These are phyloP conservation scores for Canavalia ensiformis DNA, from an alignment of 306 rosid genomes.

Conservation along the genomic window DNA sequence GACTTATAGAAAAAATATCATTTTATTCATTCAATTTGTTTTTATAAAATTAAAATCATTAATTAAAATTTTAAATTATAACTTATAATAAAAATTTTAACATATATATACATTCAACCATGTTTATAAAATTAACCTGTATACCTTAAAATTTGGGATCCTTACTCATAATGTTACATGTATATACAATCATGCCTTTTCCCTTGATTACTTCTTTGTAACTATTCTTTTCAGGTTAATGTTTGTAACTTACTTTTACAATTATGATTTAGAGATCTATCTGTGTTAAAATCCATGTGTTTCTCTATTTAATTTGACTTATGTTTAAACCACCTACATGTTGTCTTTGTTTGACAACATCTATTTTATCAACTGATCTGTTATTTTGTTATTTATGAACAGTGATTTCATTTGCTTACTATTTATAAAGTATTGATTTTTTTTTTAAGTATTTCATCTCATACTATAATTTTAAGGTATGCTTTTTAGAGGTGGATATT, in stretches of 20 bases:
- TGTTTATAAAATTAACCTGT: neutral
- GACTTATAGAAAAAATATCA: too few relatives aligned
- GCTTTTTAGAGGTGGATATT: neutral
- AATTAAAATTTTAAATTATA: too few relatives aligned
- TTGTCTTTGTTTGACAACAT: conserved; percentile 29
- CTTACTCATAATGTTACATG: conserved; percentile 25
- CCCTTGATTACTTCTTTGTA: conserved; percentile 6
- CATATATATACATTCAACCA: too few relatives aligned
- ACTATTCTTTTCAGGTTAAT: conserved; percentile 36
- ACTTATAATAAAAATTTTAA: too few relatives aligned
- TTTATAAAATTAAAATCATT: too few relatives aligned
- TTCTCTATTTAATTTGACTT: conserved; percentile 26
- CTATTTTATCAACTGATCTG: conserved; percentile 37
- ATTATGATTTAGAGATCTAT: conserved; percentile 3
- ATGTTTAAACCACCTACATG: conserved; percentile 25
- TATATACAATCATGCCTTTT: conserved; percentile 27
- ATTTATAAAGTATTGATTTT: conserved; percentile 73
- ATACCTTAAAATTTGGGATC: conserved; percentile 38
- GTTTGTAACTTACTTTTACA: conserved; percentile 5
- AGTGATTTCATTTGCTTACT: conserved; percentile 87
- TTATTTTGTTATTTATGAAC: conserved; percentile 80
- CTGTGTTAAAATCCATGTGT: neutral
- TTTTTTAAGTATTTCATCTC: conserved; percentile 6
- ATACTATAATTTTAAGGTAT: conserved; percentile 14
- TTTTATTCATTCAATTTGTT: too few relatives aligned